Base-by-base conservation (phyloP, 2,329 filamentous ascomycete genomes). In the Basipetospora chlamydospora region DNA sequence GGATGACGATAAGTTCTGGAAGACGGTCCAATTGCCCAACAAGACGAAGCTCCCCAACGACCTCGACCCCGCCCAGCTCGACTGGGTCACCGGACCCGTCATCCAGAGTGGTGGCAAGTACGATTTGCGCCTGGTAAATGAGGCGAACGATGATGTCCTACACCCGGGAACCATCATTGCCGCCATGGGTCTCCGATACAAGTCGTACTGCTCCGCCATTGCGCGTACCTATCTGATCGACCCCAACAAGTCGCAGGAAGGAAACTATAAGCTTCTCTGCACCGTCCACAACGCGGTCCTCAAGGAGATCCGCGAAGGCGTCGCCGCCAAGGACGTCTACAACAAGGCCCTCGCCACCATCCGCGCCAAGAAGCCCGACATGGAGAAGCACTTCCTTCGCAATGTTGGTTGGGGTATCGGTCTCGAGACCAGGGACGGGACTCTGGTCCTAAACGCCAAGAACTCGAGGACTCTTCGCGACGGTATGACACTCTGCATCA, bases 71-170 rank as follows among this genome's bases (percentile, higher is more conserved):
- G 63, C 77, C 42, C 84, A 95, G 52, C 74, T 98, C 38, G 90
- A 98, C 57, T 98, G 90, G 88, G 83, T 84, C 28, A 73, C 94
- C 41, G 83, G 82, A 4, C 88, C 88, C 2, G 77, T 86, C 1
- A 79, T 98, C 32, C 88, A 98, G 63, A 96, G 87, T 50, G 90
- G 92, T 47, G 90, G 90, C 47, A 87, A 84, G 49, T 98, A 93
- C 54, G 92, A 98, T 50, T 64, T 98, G 21, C 83, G 81, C 49
- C 79, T 94, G 49, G 73, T 72, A 9, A 70, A 76, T 2, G 79
- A 86, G 40, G 74, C 86, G 8, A 86, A 92, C 53, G 76, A 84
- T 48, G 87, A 84, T 42, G 67, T 76, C 39, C 67, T 98, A 15
- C 85, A 95, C 53, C 78, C 88, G 0, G 92, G 90, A 26, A 85